Evolutionary conservation across 2,329 filamentous ascomycete genomes (phyloP).

Genomic region (Epichloe sylvatica): DNA sequence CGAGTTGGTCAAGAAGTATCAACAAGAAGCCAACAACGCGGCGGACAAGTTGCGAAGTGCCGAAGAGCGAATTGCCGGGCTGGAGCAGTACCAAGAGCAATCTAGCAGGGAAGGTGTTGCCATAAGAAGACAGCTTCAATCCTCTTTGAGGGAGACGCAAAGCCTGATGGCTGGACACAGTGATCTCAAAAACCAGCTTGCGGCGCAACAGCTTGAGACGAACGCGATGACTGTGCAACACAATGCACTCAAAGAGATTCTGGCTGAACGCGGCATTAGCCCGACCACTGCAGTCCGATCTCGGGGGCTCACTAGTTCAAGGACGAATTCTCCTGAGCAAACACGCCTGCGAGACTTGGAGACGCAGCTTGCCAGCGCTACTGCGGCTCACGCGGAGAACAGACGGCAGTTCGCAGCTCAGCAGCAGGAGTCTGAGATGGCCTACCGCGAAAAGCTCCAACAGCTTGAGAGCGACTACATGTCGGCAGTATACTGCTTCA

Average conservation of each 20-base stretch:
- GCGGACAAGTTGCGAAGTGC: conserved; percentile 82
- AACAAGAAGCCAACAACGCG: conserved; percentile 72
- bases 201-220: conserved; percentile 80
- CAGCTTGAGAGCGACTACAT: conserved; percentile 96
- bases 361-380: conserved; percentile 64
- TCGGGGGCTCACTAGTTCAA: conserved; percentile 54
- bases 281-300: conserved; percentile 58
- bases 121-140: conserved; percentile 80
- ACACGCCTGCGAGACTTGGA: conserved; percentile 73
- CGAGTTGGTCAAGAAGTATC: conserved; percentile 70
- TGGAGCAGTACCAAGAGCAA: conserved; percentile 96
- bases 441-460: conserved; percentile 83
- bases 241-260: conserved; percentile 80
- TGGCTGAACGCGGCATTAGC: conserved; percentile 78
- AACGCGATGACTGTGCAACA: conserved; percentile 89
- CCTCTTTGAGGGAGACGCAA: conserved; percentile 70
- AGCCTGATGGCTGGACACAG: conserved; percentile 66
- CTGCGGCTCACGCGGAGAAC: conserved; percentile 74
- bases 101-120: conserved; percentile 83
- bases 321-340: conserved; percentile 67
- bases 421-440: conserved; percentile 72
- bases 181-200: conserved; percentile 69
- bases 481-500: conserved; percentile 93
- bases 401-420: conserved; percentile 64
- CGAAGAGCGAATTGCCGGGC: conserved; percentile 89